Base-by-base conservation (phyloP, 179 eudicot genomes). In the Drosera spatulata region DNA sequence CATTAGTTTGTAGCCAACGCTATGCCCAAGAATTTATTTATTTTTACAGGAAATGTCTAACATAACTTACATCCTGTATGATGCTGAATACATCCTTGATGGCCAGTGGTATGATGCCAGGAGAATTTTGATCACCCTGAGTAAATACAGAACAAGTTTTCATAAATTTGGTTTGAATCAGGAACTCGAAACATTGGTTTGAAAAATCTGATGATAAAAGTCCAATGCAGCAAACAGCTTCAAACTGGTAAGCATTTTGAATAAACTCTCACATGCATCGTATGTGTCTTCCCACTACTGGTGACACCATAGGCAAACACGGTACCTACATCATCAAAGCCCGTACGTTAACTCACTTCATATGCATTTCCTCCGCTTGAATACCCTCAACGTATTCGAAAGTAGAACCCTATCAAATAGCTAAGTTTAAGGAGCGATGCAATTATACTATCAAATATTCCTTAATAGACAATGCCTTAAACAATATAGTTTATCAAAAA, bases 231-330 rank as follows among this genome's bases (percentile, higher is more conserved):
- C 33, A 22, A 22, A 0, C 33, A 22, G 33, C 33, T 0, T 22
- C 33, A 22, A 22, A 22, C 33, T 22, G 33, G 33, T 22, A 51
- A 6, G 7, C 7, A 14, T 4, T 13, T 11, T 51, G 11, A n/a
- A 14, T 55, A 43, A 52, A 13, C 10, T 70, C 96, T 85, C 82
- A 94, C 99, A 83, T 94, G 99, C 97, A 94, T 93, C 10, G 99
- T 93, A 70, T 93, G 97, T 2, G 99, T 94, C 86, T 94, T 94
- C 62, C 99, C 99, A 80, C 97, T 94, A 61, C 99, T 94, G 42
- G 99, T 94, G 70, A 94, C 99, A 69, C 99, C 99, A 79, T 93
- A 93, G 70, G 99, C 99, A 73, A 93, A 93, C 42, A 93, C 95
- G 3, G 99, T 93, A 59, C 97, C 97, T 93, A 80, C 82, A 86